phyloP scores from a whole-genome alignment of 164 flowering plant genomes.

The Stephania yunnanensis region DNA sequence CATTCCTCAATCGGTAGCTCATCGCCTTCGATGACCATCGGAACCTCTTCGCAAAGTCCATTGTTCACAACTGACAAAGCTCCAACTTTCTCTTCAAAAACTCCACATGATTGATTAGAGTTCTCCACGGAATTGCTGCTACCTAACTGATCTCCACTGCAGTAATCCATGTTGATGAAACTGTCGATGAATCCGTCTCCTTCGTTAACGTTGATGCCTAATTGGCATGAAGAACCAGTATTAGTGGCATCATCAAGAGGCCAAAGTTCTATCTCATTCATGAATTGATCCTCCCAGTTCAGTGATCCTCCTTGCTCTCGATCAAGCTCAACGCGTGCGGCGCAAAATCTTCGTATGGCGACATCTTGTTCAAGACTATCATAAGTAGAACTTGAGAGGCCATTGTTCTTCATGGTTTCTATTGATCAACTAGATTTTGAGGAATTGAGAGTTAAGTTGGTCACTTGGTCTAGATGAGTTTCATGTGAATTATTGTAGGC shows the following conservation, averaged over 20 bases:
- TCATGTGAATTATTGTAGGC: background rate
- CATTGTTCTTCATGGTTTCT: slow-evolving; percentile 30
- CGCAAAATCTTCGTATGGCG: slow-evolving; percentile 45
- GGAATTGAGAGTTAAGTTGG: slow-evolving; percentile 2
- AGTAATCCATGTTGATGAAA: slow-evolving; percentile 41
- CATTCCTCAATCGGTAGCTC: slow-evolving; percentile 1
- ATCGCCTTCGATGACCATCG: slow-evolving; percentile 16
- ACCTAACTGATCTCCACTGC: slow-evolving; percentile 8
- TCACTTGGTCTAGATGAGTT: background rate
- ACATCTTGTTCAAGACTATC: slow-evolving; percentile 34
- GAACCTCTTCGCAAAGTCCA: slow-evolving; percentile 4
- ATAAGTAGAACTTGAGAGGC: slow-evolving; percentile 23
- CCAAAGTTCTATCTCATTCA: slow-evolving; percentile 16
- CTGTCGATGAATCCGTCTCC: slow-evolving; percentile 46
- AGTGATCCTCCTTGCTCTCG: slow-evolving; percentile 26
- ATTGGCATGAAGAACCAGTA: slow-evolving; percentile 9
- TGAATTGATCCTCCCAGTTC: slow-evolving; percentile 19
- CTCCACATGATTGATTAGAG: background rate
- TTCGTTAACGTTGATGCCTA: slow-evolving; percentile 25
- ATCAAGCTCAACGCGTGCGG: slow-evolving; percentile 41
- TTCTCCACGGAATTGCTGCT: slow-evolving; percentile 5
- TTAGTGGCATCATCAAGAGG: slow-evolving; percentile 14
- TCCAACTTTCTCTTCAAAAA: slow-evolving; percentile 14
- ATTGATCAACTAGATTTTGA: background rate
- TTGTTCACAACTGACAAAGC: slow-evolving; percentile 14